phyloP scores from a whole-genome alignment of 2,329 filamentous ascomycete genomes.

The Exserohilum rostratum region DNA sequence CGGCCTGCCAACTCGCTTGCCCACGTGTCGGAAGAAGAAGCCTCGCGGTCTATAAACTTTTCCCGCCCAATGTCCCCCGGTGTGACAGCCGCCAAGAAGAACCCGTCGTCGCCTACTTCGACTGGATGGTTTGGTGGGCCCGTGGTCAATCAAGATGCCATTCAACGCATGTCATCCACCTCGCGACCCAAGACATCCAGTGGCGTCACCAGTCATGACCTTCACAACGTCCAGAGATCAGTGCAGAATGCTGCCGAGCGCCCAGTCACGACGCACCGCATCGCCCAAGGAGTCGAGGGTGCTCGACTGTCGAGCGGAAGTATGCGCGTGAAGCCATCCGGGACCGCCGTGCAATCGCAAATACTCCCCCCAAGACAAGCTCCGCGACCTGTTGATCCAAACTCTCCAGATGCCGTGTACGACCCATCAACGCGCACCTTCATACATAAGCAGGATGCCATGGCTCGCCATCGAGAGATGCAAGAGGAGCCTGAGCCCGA shows the following conservation, averaged over 20 bases:
- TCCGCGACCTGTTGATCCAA: constrained; percentile 41
- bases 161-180: constrained; percentile 36
- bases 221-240: constrained; percentile 36
- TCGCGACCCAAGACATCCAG: constrained; percentile 37
- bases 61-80: constrained; percentile 59
- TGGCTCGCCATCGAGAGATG: constrained; percentile 40
- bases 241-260: constrained; percentile 46
- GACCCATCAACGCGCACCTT: constrained; percentile 47
- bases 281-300: constrained; percentile 45
- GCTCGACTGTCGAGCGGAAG: constrained; percentile 57
- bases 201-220: constrained; percentile 25
- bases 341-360: constrained; percentile 51
- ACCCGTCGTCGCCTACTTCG: constrained; percentile 20
- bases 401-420: constrained; percentile 46
- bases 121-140: constrained; percentile 50
- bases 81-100: constrained; percentile 17
- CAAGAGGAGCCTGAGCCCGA: constrained; percentile 33
- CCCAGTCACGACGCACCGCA: constrained; percentile 51
- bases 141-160: constrained; percentile 38
- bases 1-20: constrained; percentile 45
- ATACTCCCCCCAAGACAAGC: constrained; percentile 23
- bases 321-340: constrained; percentile 57
- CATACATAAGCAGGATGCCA: constrained; percentile 46
- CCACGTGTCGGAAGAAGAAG: constrained; percentile 53
- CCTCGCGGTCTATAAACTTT: constrained; percentile 58